A percentile compares a stretch with the other conserved stretches of the same genome.
These are phyloP conservation scores for Globisporangium recalcitrans DNA, from an alignment of 352 stramenopile species.

Conservation along the genomic window DNA sequence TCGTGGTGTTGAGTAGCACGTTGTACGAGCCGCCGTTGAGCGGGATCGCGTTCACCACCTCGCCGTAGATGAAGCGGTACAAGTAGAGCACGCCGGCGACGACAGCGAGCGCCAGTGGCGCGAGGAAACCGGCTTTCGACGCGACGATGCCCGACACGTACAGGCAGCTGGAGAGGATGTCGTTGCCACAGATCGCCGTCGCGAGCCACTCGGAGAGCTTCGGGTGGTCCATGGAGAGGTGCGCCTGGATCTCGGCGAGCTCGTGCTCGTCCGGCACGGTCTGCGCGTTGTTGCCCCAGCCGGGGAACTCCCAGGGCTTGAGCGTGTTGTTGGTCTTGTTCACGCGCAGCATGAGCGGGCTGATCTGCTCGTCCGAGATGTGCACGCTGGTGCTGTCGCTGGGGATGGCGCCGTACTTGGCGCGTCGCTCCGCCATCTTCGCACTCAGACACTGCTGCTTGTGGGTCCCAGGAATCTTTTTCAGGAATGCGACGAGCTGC, in stretches of 20 bases:
- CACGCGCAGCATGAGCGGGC: constrained; percentile 65
- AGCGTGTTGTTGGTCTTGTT: constrained; percentile 66
- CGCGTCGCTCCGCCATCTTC: constrained; percentile 32
- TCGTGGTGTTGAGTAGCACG: constrained; percentile 94
- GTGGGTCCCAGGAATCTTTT: constrained; percentile 12
- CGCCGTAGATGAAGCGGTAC: constrained; percentile 93
- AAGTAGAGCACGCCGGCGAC: constrained; percentile 87
- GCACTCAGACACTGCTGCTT: constrained; percentile 11
- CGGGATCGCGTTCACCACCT: constrained; percentile 91
- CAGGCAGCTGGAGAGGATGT: constrained; percentile 92
- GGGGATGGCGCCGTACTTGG: constrained; percentile 59
- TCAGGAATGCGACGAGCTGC: constrained; percentile 3
- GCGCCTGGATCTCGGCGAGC: constrained; percentile 67
- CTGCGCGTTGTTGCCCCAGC: constrained; percentile 67
- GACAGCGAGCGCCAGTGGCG: constrained; percentile 85
- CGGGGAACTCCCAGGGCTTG: constrained; percentile 83
- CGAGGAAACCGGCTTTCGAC: constrained; percentile 87
- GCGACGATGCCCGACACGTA: constrained; percentile 86
- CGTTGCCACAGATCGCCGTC: constrained; percentile 94
- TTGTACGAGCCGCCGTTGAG: constrained; percentile 96
- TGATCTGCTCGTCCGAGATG: constrained; percentile 45
- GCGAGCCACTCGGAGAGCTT: constrained; percentile 91
- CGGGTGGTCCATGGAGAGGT: constrained; percentile 66
- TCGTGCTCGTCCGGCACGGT: constrained; percentile 58
- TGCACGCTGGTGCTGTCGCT: constrained; percentile 25